A percentile compares a stretch with the other conserved stretches of the same genome.
These are phyloP conservation scores for Nigrospora osmanthi DNA, from an alignment of 2,329 filamentous ascomycete genomes.

Conservation along the genomic window DNA sequence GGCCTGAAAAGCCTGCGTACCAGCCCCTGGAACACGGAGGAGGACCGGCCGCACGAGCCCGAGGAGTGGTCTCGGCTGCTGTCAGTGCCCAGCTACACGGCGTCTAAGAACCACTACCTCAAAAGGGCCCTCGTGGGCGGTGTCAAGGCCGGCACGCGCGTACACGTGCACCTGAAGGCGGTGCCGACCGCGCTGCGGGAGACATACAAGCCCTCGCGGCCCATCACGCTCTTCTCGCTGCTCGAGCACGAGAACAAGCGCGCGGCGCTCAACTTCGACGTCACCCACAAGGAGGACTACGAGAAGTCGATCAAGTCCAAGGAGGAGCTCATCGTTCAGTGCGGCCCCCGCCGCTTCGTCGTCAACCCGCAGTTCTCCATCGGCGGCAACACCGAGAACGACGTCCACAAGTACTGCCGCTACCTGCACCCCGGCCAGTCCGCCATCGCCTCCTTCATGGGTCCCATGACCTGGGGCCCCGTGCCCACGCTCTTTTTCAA, in stretches of 20 bases:
- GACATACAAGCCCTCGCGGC: conserved; percentile 44
- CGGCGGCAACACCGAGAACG: conserved; percentile 83
- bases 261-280: conserved; percentile 80
- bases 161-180: conserved; percentile 65
- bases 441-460: conserved; percentile 82
- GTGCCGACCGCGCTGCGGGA: conserved; percentile 35
- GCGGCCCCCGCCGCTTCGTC: conserved; percentile 76
- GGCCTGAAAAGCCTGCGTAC: conserved; percentile 87
- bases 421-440: conserved; percentile 87
- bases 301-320: conserved; percentile 78
- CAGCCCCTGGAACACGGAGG: conserved; percentile 81
- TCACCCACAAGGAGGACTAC: conserved; percentile 75
- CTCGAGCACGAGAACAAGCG: conserved; percentile 93
- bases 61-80: conserved; percentile 83
- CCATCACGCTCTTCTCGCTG: conserved; percentile 75
- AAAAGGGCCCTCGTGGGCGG: conserved; percentile 86
- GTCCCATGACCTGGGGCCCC: conserved; percentile 85
- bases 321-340: conserved; percentile 85
- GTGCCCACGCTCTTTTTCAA: conserved; percentile 89
- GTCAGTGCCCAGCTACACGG: conserved; percentile 83
- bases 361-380: conserved; percentile 89
- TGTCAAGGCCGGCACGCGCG: conserved; percentile 73
- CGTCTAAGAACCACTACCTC: conserved; percentile 66
- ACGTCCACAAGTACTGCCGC: conserved; percentile 94
- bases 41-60: conserved; percentile 80